These are phyloP conservation scores for Helicostylum pulchrum DNA, from an alignment of 192 early-diverging fungal species.

Conservation along the genomic window DNA sequence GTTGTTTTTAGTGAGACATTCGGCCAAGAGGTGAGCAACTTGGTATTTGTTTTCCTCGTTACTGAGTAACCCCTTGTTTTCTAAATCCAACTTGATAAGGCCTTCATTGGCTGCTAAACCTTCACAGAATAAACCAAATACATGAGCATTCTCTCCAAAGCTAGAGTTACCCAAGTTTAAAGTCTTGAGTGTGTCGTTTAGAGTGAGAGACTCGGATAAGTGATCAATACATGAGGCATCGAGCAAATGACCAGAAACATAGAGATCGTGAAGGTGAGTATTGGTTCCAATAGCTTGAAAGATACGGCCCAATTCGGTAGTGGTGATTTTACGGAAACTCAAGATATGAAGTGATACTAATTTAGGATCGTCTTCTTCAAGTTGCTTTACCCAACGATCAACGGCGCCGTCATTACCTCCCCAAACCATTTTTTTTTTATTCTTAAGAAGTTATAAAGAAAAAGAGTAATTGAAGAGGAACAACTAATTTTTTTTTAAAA, in stretches of 20 bases:
- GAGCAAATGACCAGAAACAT: slow-evolving; percentile 49
- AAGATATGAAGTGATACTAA: slow-evolving; percentile 53
- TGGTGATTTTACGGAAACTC: slow-evolving; percentile 45
- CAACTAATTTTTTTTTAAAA: no score
- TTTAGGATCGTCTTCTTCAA: slow-evolving; percentile 41
- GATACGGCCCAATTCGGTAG: slow-evolving; percentile 39
- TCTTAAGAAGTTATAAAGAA: no score
- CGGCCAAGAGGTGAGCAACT: slow-evolving; percentile 6
- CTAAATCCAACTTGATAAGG: slow-evolving; percentile 44
- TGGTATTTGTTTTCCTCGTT: slow-evolving; percentile 3
- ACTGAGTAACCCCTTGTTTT: slow-evolving; percentile 45
- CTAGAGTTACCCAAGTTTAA: slow-evolving; percentile 42
- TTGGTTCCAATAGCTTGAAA: slow-evolving; percentile 44
- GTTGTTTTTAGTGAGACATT: slow-evolving; percentile 28
- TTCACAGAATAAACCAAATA: slow-evolving; percentile 37
- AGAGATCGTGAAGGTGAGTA: slow-evolving; percentile 44
- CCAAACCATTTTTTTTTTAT: slow-evolving; percentile 43
- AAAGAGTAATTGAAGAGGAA: no score
- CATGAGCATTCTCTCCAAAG: slow-evolving; percentile 28
- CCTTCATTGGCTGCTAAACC: slow-evolving; percentile 46
- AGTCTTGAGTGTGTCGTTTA: slow-evolving; percentile 42
- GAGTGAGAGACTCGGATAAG: slow-evolving; percentile 32
- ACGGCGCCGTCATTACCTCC: slow-evolving; percentile 46
- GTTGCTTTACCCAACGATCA: slow-evolving; percentile 48
- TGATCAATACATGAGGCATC: slow-evolving; percentile 34